Percentiles rank a stretch among this genome's conserved stretches.
Evolutionary conservation across 805 yeast genomes (phyloP).

Genomic region (Clavispora vitiphila): DNA sequence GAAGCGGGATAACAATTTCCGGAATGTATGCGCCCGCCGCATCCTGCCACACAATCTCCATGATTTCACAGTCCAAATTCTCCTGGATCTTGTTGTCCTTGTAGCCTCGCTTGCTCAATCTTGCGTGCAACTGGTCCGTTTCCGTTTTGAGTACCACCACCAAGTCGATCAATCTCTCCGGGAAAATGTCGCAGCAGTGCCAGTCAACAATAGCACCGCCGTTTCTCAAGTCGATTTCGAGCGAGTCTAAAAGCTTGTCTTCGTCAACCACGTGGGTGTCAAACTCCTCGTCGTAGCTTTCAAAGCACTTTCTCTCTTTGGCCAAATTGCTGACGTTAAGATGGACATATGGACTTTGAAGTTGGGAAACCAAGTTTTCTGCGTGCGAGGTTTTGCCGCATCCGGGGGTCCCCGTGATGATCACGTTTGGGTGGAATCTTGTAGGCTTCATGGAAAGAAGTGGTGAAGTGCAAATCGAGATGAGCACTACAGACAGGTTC

Average conservation of each 20-base stretch:
- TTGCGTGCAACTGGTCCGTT: slow-evolving; percentile 64
- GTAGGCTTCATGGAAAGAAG: slow-evolving; percentile 2
- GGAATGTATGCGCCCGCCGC: slow-evolving; percentile 79
- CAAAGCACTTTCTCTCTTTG: slow-evolving; percentile 67
- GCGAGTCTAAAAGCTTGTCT: slow-evolving; percentile 73
- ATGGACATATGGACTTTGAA: slow-evolving; percentile 42
- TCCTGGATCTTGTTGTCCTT: slow-evolving; percentile 80
- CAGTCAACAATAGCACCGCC: slow-evolving; percentile 95
- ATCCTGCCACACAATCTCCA: slow-evolving; percentile 85
- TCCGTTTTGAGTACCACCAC: slow-evolving; percentile 85
- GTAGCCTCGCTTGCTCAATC: slow-evolving; percentile 74
- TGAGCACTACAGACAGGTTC: neutral
- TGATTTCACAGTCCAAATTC: slow-evolving; percentile 92
- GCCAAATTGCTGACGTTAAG: slow-evolving; percentile 79
- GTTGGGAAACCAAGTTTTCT: slow-evolving; percentile 49
- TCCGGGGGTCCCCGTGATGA: slow-evolving; percentile 95
- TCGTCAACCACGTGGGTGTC: slow-evolving; percentile 90
- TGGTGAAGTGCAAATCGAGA: neutral
- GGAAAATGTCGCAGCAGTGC: slow-evolving; percentile 96
- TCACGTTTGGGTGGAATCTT: slow-evolving; percentile 55
- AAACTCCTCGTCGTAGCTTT: slow-evolving; percentile 80
- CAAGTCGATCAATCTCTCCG: slow-evolving; percentile 86
- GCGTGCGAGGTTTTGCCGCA: slow-evolving; percentile 81
- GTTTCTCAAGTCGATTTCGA: slow-evolving; percentile 70
- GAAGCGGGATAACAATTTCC: slow-evolving; percentile 76